A percentile compares a stretch with the other conserved stretches of the same genome.
These are phyloP conservation scores for Cryptococcus sp. DNA, from an alignment of 1,284 basidiomycete genomes.

Conservation along the genomic window DNA sequence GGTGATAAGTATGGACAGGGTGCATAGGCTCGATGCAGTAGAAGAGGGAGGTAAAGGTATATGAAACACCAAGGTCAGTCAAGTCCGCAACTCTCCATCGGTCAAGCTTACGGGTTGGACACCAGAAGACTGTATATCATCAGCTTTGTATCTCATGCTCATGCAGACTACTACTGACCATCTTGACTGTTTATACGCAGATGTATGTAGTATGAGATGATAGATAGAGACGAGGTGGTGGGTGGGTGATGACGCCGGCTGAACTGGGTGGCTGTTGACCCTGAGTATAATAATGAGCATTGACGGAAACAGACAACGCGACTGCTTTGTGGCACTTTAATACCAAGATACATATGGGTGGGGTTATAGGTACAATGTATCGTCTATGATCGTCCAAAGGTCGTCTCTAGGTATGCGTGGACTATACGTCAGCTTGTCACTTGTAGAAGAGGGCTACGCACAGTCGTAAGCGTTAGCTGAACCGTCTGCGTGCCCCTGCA, in stretches of 20 bases:
- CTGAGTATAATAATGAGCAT: too few relatives aligned
- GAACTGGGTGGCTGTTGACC: too few relatives aligned
- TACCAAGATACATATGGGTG: slow-evolving; percentile 1
- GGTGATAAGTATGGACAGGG: too few relatives aligned
- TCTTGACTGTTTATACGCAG: neutral
- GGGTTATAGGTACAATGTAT: neutral
- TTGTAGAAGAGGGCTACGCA: slow-evolving; percentile 19
- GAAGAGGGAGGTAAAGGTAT: too few relatives aligned
- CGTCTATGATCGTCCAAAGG: slow-evolving; percentile 24
- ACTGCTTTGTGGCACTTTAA: slow-evolving; percentile 3
- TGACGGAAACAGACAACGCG: too few relatives aligned
- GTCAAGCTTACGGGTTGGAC: slow-evolving; percentile 40
- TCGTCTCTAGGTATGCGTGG: slow-evolving; percentile 36
- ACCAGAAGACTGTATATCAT: slow-evolving; percentile 35
- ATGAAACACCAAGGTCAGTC: too few relatives aligned
- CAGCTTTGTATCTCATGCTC: slow-evolving; percentile 1
- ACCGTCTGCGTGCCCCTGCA: slow-evolving; percentile 4
- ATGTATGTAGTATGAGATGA: neutral
- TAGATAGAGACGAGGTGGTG: neutral
- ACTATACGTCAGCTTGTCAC: slow-evolving; percentile 16
- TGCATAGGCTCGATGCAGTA: too few relatives aligned
- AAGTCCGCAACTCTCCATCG: too few relatives aligned
- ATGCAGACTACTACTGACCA: slow-evolving; percentile 7
- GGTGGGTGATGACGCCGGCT: too few relatives aligned
- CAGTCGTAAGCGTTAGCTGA: slow-evolving; percentile 34